These are phyloP conservation scores for Paramarasmius palmivorus DNA, from an alignment of 1,284 basidiomycete genomes.

Conservation along the genomic window DNA sequence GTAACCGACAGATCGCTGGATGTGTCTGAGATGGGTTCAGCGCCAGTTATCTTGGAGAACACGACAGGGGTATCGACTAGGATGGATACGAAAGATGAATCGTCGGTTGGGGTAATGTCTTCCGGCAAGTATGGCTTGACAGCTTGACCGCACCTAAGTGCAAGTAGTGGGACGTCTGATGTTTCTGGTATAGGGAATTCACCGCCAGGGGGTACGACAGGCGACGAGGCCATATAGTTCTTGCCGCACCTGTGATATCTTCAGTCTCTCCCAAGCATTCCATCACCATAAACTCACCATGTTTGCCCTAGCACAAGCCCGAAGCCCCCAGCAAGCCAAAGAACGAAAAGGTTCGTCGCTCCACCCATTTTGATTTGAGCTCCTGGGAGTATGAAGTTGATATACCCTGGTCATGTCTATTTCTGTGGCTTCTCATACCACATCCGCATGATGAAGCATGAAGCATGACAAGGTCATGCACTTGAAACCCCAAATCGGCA, in stretches of 20 bases:
- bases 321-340: no score
- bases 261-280: no score
- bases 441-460: no score
- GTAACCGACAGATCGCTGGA: conserved; percentile 34
- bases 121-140: conserved; percentile 68
- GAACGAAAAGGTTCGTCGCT: no score
- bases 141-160: conserved; percentile 66
- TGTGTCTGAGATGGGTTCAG: conserved; percentile 40
- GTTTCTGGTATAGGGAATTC: conserved; percentile 53
- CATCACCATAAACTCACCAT: no score
- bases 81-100: conserved; percentile 37
- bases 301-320: no score
- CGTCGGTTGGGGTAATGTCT: conserved; percentile 37
- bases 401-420: no score
- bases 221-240: conserved; percentile 54
- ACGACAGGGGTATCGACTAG: conserved; percentile 62
- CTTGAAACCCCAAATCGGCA: no score
- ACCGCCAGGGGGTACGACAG: conserved; percentile 58
- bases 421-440: no score
- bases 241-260: conserved; percentile 58
- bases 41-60: conserved; percentile 45
- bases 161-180: conserved; percentile 55
- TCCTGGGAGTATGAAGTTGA: no score
- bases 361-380: no score
- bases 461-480: no score